These are phyloP conservation scores for Trichoderma polysporum DNA, from an alignment of 2,329 filamentous ascomycete genomes.

Conservation along the genomic window DNA sequence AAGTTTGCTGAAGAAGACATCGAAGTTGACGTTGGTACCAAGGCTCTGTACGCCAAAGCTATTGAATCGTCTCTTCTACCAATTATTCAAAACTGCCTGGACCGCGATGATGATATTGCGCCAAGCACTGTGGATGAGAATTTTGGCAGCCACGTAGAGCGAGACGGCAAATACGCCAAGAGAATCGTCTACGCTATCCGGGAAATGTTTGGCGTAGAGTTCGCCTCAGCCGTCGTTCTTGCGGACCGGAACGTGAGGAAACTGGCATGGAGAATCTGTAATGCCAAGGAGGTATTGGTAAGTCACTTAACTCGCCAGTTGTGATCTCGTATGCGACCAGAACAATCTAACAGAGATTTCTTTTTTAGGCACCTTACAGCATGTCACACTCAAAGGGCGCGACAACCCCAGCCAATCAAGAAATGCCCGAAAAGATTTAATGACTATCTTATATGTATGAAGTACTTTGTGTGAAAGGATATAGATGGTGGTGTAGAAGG, in stretches of 20 bases:
- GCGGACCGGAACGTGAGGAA: conserved; percentile 90
- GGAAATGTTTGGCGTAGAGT: conserved; percentile 96
- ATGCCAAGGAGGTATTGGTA: conserved; percentile 77
- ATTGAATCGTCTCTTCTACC: conserved; percentile 79
- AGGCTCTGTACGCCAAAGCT: conserved; percentile 62
- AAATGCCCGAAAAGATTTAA: conserved; percentile 31
- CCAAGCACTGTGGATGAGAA: conserved; percentile 75
- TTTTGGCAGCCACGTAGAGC: conserved; percentile 82
- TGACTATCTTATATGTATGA: not conserved
- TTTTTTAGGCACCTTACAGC: conserved; percentile 64
- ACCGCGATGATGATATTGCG: conserved; percentile 86
- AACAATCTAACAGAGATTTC: not conserved
- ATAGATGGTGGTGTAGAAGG: not conserved
- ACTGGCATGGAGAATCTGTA: conserved; percentile 90
- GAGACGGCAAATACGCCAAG: conserved; percentile 84
- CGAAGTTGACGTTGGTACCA: conserved; percentile 60
- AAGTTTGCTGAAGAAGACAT: conserved; percentile 77
- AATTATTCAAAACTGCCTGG: conserved; percentile 86
- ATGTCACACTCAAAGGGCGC: conserved; percentile 66
- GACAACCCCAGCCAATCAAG: conserved; percentile 55
- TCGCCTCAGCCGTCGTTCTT: conserved; percentile 86
- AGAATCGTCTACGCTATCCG: conserved; percentile 91
- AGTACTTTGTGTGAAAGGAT: not conserved
- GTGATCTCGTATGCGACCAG: not conserved
- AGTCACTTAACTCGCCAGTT: conserved; percentile 14